Percentiles rank a stretch among this genome's conserved stretches.
Conservation (phyloP, 345 rosid species). For the Murraya paniculata region DNA sequence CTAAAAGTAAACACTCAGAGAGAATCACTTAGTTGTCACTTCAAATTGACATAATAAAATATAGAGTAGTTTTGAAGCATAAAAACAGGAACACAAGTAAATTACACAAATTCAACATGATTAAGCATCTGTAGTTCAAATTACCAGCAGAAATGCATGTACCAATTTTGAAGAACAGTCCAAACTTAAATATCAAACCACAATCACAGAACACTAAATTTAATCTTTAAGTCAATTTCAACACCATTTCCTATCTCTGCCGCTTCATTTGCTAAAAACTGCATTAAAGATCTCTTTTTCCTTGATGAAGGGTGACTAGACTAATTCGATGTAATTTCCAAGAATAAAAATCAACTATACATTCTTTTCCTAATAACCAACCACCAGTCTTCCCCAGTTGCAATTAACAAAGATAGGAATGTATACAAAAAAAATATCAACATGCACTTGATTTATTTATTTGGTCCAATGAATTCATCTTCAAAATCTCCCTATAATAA, state of each 20-base stretch:
- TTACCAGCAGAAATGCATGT: not conserved
- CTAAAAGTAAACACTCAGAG: constrained; percentile 32
- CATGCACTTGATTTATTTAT: not conserved
- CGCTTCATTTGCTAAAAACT: not conserved
- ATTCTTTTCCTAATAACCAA: not conserved
- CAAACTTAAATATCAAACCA: not conserved
- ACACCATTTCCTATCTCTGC: not conserved
- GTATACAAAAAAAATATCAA: not conserved
- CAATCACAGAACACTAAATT: not conserved
- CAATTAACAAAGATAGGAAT: not conserved
- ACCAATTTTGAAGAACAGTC: not conserved
- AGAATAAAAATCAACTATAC: too few relatives aligned
- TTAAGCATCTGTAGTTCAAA: not conserved
- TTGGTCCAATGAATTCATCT: not conserved
- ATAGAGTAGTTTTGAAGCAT: not conserved
- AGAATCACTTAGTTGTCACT: constrained; percentile 16
- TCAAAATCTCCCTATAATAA: not conserved
- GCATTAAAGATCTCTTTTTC: not conserved
- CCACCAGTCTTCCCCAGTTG: not conserved
- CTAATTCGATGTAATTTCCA: not conserved
- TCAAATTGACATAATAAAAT: not conserved
- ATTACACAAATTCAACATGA: not conserved
- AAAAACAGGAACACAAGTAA: not conserved
- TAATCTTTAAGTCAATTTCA: not conserved
- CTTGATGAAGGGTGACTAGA: not conserved